Evolutionary conservation across 169 alveolate genomes (phyloP).

Genomic region (Hammondia hammondi): DNA sequence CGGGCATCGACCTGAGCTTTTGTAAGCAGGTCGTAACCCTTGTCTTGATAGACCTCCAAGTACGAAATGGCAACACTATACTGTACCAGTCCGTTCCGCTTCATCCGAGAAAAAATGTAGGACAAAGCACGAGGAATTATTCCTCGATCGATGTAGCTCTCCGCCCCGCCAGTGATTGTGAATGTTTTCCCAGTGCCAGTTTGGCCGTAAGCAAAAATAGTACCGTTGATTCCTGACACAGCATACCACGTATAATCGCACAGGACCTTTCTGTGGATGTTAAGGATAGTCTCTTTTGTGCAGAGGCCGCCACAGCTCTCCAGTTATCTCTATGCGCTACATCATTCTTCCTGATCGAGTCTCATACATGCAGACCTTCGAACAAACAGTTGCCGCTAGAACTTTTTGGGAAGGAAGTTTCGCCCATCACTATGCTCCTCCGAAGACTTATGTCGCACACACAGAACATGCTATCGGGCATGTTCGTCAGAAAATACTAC

Average conservation of each 20-base stretch:
- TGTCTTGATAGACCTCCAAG: constrained; percentile 91
- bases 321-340: background rate
- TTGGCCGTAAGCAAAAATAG: constrained; percentile 91
- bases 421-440: too few species aligned
- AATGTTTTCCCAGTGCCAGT: constrained; percentile 91
- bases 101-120: constrained; percentile 84
- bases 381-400: too few species aligned
- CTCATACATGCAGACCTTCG: too few species aligned
- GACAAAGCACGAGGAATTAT: constrained; percentile 90
- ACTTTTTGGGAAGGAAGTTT: too few species aligned
- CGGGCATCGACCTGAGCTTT: constrained; percentile 26
- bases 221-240: constrained; percentile 86
- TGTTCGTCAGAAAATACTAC: too few species aligned
- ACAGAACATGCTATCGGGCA: too few species aligned
- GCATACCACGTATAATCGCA: background rate
- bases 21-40: constrained; percentile 91
- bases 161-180: constrained; percentile 91
- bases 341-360: too few species aligned
- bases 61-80: constrained; percentile 86
- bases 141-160: constrained; percentile 86
- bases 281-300: background rate
- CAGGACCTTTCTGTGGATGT: background rate
- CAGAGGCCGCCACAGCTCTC: background rate
- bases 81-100: constrained; percentile 79
- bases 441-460: too few species aligned